Conservation (phyloP, 768 basidiomycete species). For the Lentinus brumalis region DNA sequence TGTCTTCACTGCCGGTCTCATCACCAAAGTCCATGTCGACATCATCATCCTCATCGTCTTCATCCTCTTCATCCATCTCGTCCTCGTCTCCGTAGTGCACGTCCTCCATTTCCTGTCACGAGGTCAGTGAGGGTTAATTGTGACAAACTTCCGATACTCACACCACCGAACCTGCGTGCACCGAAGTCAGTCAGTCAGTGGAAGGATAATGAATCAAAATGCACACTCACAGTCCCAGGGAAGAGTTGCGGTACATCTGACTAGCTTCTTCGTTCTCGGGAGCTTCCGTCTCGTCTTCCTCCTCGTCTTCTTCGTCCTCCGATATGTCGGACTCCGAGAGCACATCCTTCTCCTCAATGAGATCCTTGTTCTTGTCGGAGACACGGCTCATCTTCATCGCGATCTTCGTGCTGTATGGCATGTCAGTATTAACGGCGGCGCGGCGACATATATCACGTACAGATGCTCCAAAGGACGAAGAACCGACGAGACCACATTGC, state of each 20-base stretch:
- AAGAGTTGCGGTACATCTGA: constrained; percentile 94
- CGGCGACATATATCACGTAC: constrained; percentile 47
- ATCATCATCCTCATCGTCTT: constrained; percentile 77
- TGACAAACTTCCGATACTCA: constrained; percentile 42
- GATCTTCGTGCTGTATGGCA: constrained; percentile 57
- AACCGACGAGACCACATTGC: constrained; percentile 82
- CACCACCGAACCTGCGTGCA: constrained; percentile 66
- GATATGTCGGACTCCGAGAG: constrained; percentile 49
- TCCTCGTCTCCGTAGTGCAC: constrained; percentile 68
- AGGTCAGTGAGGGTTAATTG: constrained; percentile 12
- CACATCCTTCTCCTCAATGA: constrained; percentile 45
- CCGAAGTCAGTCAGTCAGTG: background rate
- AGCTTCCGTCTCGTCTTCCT: constrained; percentile 60
- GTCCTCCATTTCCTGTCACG: constrained; percentile 81
- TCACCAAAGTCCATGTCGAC: constrained; percentile 89
- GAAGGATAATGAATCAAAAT: background rate
- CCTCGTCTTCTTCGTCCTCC: constrained; percentile 55
- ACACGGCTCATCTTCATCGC: constrained; percentile 98
- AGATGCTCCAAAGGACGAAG: constrained; percentile 87
- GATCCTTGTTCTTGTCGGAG: constrained; percentile 65
- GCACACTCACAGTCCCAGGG: constrained; percentile 83
- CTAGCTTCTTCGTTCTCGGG: constrained; percentile 77
- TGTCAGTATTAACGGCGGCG: constrained; percentile 6
- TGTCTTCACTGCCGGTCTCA: constrained; percentile 80
- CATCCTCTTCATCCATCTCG: constrained; percentile 82